Conservation (phyloP, 2,329 filamentous ascomycete species). For the Ceratocystis papillata region DNA sequence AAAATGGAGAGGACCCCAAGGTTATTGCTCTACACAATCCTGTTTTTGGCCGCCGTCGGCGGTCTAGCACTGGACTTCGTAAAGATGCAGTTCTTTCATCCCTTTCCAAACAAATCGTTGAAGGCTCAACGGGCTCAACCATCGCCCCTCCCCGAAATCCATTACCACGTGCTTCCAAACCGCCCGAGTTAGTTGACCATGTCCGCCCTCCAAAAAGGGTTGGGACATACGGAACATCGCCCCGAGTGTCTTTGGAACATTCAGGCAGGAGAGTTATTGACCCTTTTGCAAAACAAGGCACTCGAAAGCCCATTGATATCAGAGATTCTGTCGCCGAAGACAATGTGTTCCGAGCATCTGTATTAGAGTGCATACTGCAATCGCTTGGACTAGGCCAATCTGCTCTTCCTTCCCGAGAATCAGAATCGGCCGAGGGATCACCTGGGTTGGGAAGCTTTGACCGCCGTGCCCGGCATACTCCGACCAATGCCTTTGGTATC, state of each 20-base stretch:
- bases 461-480: conserved; percentile 1
- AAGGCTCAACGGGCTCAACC: conserved; percentile 35
- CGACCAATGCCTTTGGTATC: conserved; percentile 74
- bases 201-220: conserved; percentile 7
- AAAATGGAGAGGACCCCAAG: conserved; percentile 67
- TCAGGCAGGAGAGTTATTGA: conserved; percentile 21
- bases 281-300: conserved; percentile 23
- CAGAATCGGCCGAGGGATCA: conserved; percentile 71
- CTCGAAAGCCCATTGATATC: conserved; percentile 42
- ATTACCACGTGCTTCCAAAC: background rate
- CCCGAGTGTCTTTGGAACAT: conserved; percentile 15
- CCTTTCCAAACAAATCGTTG: conserved; percentile 39
- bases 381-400: conserved; percentile 70
- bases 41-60: conserved; percentile 20
- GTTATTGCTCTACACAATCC: conserved; percentile 92
- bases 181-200: background rate
- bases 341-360: conserved; percentile 74
- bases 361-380: conserved; percentile 92
- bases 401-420: conserved; percentile 53
- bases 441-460: conserved; percentile 52
- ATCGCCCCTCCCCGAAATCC: conserved; percentile 33
- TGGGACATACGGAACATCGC: conserved; percentile 18
- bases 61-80: conserved; percentile 56
- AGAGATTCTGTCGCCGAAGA: conserved; percentile 83
- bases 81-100: conserved; percentile 71